Base-by-base conservation (phyloP, 495 filamentous ascomycete genomes). In the Penicillium angulare region DNA sequence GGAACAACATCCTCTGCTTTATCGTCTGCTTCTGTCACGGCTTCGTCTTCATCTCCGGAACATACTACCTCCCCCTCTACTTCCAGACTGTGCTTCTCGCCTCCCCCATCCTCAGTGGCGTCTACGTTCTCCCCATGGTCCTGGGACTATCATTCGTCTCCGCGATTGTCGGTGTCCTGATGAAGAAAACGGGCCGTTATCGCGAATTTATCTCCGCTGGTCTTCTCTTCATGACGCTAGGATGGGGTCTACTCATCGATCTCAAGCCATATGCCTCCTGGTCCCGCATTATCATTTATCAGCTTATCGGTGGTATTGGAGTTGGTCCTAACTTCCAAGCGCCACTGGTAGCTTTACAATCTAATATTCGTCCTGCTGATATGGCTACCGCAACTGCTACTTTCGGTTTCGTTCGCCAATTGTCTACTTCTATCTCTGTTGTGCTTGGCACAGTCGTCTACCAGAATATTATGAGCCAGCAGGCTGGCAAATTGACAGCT, bases 31-130 rank as follows among this genome's bases (percentile, higher is more conserved):
- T 86, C 64, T 70, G 79, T 49, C 88, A 92, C 56, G 83, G 80
- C 31, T 81, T 83, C 55, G 82, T 88, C 49, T 91, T 91, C 74
- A 88, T 91, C 56, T 74, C 82, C 2, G 82, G 80, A 24, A 76
- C 80, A 50, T 91, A 90, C 74, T 91, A 84, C 60, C 76, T 92
- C 12, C 88, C 88, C 0, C 76, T 92, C 32, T 91, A 90, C 69
- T 88, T 88, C 68, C 86, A 90, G 64, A 79, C 83, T 29, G 87
- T 90, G 10, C 80, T 91, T 6, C 83, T 87, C 3, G 82, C 83
- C 9, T 72, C 78, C 10, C 88, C 90, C 0, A 80, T 96, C 50
- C 64, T 88, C 5, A 87, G 84, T 24, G 91, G 90, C 24, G 84
- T 95, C 33, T 90, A 90, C 63, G 72, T 90, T 16, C 78, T 95